Evolutionary conservation across 495 filamentous ascomycete species (phyloP), one percentile per base, ranked within the genome.

Genomic region (Hyaloscypha variabilis): DNA sequence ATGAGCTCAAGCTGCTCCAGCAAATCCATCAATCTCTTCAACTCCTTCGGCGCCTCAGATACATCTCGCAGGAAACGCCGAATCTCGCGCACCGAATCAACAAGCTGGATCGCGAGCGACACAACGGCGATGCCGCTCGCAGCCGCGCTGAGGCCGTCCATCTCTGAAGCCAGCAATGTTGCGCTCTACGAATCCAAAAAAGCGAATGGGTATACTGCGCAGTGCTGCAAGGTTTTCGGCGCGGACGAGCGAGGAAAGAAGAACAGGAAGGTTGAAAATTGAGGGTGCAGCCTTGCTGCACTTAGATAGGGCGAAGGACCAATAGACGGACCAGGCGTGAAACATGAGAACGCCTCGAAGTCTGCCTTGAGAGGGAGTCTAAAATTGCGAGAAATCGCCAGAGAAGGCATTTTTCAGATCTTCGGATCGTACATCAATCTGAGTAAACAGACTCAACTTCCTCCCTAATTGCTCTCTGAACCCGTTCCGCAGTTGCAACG

Each of bases 41-140:
- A 67, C 13, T 74, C 69, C 11, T 73, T 69, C 2, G 74, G 76
- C 2, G 76, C 71, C 39, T 78, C 72, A 54, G 70, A 63, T 4
- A 81, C 59, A 13, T 72, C 72, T 8, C 66, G 60, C 68, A 74
- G 75, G 39, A 79, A 75, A 1, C 67, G 63, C 23, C 67, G 69
- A 51, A 77, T 69, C 34, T 73, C 68, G 10, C 73, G 31, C n/a
- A 79, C 64, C 14, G 73, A 59, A 17, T 65, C 60, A 6, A 73
- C 73, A 8, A 79, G 66, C 56, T 77, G 70, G 3, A 67, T 31
- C 6, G 68, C 68, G 2, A 76, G 61, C 21, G 76, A 75, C 0
- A 69, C 58, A n/a, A 79, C 71, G 1, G 75, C 72, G 31, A 80
- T 76, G 21, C 70, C 74, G 60, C 77, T 79, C n/a, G 76, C 74